Percentiles rank a stretch among this genome's conserved stretches.
phyloP scores from a whole-genome alignment of 768 basidiomycete species.

The Leccinum olivaceopallidum region DNA sequence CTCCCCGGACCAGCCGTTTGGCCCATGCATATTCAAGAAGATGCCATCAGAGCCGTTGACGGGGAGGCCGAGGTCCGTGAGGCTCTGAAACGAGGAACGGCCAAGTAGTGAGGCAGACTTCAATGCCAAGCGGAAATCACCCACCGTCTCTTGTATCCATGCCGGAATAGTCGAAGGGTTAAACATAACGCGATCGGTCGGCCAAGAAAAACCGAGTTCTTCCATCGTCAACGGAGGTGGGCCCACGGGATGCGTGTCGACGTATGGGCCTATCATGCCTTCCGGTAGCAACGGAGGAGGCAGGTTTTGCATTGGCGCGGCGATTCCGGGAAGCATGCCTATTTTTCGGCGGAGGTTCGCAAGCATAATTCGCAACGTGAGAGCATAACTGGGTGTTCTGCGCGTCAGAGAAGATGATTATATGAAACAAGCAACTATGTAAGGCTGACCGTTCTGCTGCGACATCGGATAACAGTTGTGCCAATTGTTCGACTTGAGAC shows the following conservation, averaged over 20 bases:
- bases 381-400: slow-evolving; percentile 63
- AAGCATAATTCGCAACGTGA: slow-evolving; percentile 91
- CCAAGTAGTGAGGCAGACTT: neutral
- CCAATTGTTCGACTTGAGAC: slow-evolving; percentile 86
- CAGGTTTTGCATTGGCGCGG: slow-evolving; percentile 48
- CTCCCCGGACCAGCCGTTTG: slow-evolving; percentile 77
- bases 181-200: slow-evolving; percentile 62
- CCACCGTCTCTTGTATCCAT: slow-evolving; percentile 90
- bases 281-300: slow-evolving; percentile 56
- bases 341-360: slow-evolving; percentile 89
- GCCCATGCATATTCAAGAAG: slow-evolving; percentile 72
- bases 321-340: slow-evolving; percentile 55
- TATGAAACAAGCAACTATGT: neutral
- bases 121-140: slow-evolving; percentile 25
- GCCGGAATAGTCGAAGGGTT: slow-evolving; percentile 81
- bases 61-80: slow-evolving; percentile 90
- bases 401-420: slow-evolving; percentile 10
- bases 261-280: slow-evolving; percentile 57
- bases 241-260: slow-evolving; percentile 48
- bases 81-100: slow-evolving; percentile 50
- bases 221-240: slow-evolving; percentile 78
- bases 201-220: slow-evolving; percentile 80
- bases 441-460: slow-evolving; percentile 78
- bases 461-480: slow-evolving; percentile 87
- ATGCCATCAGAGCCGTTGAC: slow-evolving; percentile 89